Base-by-base conservation (phyloP, 768 basidiomycete species). In the Leccinum olivaceopallidum region DNA sequence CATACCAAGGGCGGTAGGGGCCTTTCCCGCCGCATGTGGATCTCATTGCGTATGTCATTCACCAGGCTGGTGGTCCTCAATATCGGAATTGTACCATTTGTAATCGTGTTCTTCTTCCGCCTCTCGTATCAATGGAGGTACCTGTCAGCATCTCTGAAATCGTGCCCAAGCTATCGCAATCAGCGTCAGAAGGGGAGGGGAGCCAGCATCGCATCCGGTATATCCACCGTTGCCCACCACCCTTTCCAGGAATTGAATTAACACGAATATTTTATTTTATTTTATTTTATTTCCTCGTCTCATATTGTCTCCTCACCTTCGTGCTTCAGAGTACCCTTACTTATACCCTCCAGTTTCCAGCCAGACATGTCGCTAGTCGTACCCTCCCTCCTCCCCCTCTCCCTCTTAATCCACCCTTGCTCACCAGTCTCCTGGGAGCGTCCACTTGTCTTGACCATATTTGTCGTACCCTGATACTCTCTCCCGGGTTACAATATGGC, bases 401-500 rank as follows among this genome's bases (percentile, higher is more conserved):
- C 42, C 51, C 37, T 12, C 44, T 12, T 47, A 47, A 47, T 47
- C 6, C 44, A 20, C 20, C 20, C 8, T 12, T 12, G 10, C 44
- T 20, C 20, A n/a, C 42, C 42, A 42, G 26, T 52, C 51, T 59
- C 57, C 47, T 20, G 44, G 61, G 58, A 14, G 36, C 12, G 24
- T 51, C 20, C 34, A 42, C 14, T 30, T 6, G 26, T 53, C 30
- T 24, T 52, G 18, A 22, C 28, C 34, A 20, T 61, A 49, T 49
- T 28, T 12, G 28, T 54, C 58, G 8, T 32, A 0, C 42, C 28
- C 50, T 55, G 22, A 39, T 9, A 34, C 24, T 6, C 57, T 6
- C n/a, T 51, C 42, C 26, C 10, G 34, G 26, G 20, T 20, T 56
- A 48, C 57, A 60, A 8, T 0, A 75, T 75, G 67, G 67, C 73